These are phyloP conservation scores for Alternaria viburni DNA, from an alignment of 2,329 filamentous ascomycete genomes.

Conservation along the genomic window DNA sequence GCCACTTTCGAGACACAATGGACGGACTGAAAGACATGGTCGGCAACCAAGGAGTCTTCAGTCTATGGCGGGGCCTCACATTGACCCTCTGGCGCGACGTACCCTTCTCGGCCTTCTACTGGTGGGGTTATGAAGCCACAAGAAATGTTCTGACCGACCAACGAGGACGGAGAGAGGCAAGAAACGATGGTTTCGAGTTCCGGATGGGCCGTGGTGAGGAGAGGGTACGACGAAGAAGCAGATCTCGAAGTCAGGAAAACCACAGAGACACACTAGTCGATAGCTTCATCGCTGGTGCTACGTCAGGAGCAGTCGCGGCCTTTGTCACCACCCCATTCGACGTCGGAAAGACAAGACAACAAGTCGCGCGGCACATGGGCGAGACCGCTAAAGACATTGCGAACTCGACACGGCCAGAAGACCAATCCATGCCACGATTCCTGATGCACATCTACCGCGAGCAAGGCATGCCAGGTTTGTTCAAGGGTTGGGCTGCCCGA, in stretches of 20 bases:
- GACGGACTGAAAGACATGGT: conserved; percentile 81
- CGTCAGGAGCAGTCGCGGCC: conserved; percentile 83
- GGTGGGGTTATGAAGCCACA: conserved; percentile 94
- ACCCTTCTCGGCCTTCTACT: conserved; percentile 95
- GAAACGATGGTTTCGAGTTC: conserved; percentile 40
- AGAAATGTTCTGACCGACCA: conserved; percentile 73
- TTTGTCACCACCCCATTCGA: conserved; percentile 94
- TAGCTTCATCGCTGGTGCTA: conserved; percentile 85
- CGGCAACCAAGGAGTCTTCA: conserved; percentile 73
- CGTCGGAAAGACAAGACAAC: conserved; percentile 94
- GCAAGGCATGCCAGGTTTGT: conserved; percentile 81
- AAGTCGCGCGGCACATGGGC: conserved; percentile 72
- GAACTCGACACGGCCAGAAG: conserved; percentile 66
- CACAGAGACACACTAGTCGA: conserved; percentile 81
- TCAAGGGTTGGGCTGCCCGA: conserved; percentile 88
- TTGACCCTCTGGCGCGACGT: conserved; percentile 96
- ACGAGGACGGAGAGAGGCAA: conserved; percentile 59
- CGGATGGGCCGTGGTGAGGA: conserved; percentile 42
- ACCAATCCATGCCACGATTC: conserved; percentile 78
- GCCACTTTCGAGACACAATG: conserved; percentile 81
- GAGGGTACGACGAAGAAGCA: conserved; percentile 40
- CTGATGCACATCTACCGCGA: conserved; percentile 89
- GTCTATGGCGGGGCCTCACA: conserved; percentile 88
- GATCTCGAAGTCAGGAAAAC: conserved; percentile 70
- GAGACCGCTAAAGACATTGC: conserved; percentile 49